phyloP scores from a whole-genome alignment of 2,329 filamentous ascomycete species.

The Ambrosiella beaveri region DNA sequence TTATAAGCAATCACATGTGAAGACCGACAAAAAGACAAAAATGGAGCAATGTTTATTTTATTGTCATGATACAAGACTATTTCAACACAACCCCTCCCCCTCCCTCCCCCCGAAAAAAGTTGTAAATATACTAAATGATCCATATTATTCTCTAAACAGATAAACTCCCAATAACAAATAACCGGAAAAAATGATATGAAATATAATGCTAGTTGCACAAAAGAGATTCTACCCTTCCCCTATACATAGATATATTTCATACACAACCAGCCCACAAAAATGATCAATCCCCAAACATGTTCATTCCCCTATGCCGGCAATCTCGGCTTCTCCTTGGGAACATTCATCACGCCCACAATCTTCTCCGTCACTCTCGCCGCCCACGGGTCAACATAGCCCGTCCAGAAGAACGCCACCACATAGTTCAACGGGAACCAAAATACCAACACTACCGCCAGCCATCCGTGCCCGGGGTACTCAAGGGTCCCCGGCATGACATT shows the following conservation, averaged over 20 bases:
- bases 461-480: slow-evolving; percentile 21
- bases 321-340: slow-evolving; percentile 9
- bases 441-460: slow-evolving; percentile 23
- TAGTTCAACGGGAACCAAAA: slow-evolving; percentile 33
- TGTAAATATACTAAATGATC: too few relatives aligned
- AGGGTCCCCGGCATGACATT: slow-evolving; percentile 22
- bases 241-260: not conserved
- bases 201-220: too few relatives aligned
- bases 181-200: too few relatives aligned
- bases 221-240: too few relatives aligned
- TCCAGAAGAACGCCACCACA: slow-evolving; percentile 31
- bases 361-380: slow-evolving; percentile 28
- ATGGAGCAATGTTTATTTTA: too few relatives aligned
- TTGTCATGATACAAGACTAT: too few relatives aligned
- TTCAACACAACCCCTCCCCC: too few relatives aligned
- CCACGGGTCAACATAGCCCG: slow-evolving; percentile 34
- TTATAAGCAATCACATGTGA: too few relatives aligned
- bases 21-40: too few relatives aligned
- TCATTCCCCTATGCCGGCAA: not conserved
- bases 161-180: too few relatives aligned
- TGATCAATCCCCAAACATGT: not conserved
- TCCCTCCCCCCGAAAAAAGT: too few relatives aligned
- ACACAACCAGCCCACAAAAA: not conserved
- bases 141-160: too few relatives aligned
- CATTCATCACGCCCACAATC: slow-evolving; percentile 15